Conservation (phyloP, 768 basidiomycete species). For the Holtermanniella nyarrowii region DNA sequence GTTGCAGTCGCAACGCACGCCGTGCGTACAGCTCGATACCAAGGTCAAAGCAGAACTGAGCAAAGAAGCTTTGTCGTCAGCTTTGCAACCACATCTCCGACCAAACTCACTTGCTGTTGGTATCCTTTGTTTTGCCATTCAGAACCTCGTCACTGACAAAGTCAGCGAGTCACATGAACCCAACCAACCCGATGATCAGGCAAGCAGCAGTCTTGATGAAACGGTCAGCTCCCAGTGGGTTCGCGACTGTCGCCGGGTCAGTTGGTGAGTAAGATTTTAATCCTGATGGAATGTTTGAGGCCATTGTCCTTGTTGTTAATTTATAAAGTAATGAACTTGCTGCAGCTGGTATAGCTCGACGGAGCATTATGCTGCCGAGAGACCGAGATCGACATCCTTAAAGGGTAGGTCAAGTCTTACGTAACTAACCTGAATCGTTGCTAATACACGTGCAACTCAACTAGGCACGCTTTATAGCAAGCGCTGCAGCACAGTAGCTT, state of each 20-base stretch:
- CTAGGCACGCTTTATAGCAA: too few species aligned
- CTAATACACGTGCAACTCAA: too few species aligned
- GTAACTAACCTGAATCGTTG: too few species aligned
- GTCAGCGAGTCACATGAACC: not conserved
- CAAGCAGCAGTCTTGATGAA: conserved; percentile 50
- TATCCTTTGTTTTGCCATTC: conserved; percentile 69
- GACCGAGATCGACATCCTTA: too few species aligned
- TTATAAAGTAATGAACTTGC: too few species aligned
- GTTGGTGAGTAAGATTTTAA: conserved; percentile 11
- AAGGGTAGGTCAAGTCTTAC: too few species aligned
- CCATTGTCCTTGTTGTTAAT: too few species aligned
- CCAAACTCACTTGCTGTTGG: conserved; percentile 25
- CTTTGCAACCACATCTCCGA: not conserved
- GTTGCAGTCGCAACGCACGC: not conserved
- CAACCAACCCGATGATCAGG: conserved; percentile 39
- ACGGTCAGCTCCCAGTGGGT: conserved; percentile 58
- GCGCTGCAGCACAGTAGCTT: too few species aligned
- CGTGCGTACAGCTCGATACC: conserved; percentile 43
- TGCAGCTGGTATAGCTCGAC: too few species aligned
- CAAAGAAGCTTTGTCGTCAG: conserved; percentile 56
- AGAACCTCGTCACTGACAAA: conserved; percentile 69
- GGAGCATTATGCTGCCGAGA: too few species aligned
- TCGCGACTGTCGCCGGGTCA: conserved; percentile 38
- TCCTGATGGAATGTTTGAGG: too few species aligned
- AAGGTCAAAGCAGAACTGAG: conserved; percentile 77